These are phyloP conservation scores for Barnettozyma vustinii DNA, from an alignment of 805 yeast genomes.

Conservation along the genomic window DNA sequence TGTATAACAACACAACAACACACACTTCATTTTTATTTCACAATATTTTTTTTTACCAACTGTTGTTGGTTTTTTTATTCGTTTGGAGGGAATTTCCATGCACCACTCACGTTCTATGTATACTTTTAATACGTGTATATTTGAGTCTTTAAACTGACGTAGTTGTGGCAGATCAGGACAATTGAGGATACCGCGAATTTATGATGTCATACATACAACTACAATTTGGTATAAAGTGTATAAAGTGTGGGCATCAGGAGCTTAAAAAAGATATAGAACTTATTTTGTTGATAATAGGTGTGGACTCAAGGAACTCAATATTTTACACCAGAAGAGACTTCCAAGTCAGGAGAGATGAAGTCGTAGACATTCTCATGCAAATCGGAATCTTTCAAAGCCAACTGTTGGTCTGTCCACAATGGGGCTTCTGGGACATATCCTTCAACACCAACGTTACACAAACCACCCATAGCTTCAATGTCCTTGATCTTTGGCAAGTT, in stretches of 20 bases:
- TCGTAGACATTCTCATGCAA: constrained; percentile 62
- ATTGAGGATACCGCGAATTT: background rate
- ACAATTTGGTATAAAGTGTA: background rate
- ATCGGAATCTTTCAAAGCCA: constrained; percentile 54
- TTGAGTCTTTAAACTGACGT: background rate
- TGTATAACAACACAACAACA: background rate
- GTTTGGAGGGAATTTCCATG: background rate
- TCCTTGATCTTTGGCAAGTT: constrained; percentile 68
- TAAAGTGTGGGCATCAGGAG: background rate
- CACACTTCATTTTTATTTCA: background rate
- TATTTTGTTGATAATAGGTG: no score
- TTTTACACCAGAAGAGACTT: constrained; percentile 61
- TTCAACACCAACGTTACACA: constrained; percentile 78
- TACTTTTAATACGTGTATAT: background rate
- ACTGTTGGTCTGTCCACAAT: constrained; percentile 84
- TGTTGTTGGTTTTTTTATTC: background rate
- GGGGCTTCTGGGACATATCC: constrained; percentile 46
- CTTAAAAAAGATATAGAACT: background rate
- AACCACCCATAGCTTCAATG: constrained; percentile 82
- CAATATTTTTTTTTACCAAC: background rate
- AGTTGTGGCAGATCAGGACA: background rate
- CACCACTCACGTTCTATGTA: constrained; percentile 1
- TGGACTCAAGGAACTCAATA: background rate
- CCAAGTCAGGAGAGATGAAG: constrained; percentile 58
- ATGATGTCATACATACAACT: background rate